A percentile compares a stretch with the other conserved stretches of the same genome.
phyloP scores from a whole-genome alignment of 2,329 filamentous ascomycete species.

The Sporothrix brunneoviolacea region DNA sequence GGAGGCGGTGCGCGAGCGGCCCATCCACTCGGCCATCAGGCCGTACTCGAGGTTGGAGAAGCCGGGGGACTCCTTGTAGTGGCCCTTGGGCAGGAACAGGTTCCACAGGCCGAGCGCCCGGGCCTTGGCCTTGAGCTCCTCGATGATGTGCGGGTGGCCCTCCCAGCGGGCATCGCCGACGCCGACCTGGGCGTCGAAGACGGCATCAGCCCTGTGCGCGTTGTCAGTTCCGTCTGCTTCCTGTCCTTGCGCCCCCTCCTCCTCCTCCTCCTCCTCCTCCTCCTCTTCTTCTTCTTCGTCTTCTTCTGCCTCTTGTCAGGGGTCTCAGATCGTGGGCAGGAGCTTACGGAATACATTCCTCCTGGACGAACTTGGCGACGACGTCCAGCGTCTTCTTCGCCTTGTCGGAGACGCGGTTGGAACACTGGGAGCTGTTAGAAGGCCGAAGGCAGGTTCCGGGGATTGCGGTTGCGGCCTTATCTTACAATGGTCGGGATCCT shows the following conservation, averaged over 20 bases:
- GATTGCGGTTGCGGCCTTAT: neutral
- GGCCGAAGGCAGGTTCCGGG: neutral
- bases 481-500: conserved; percentile 41
- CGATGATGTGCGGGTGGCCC: conserved; percentile 70
- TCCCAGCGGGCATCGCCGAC: conserved; percentile 72
- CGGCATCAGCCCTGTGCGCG: conserved; percentile 60
- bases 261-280: neutral
- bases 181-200: conserved; percentile 75
- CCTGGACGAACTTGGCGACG: conserved; percentile 93
- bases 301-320: neutral
- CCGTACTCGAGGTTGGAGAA: conserved; percentile 96
- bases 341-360: conserved; percentile 77
- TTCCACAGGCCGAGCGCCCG: conserved; percentile 88
- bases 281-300: neutral
- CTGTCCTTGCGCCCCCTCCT: no score
- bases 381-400: conserved; percentile 79
- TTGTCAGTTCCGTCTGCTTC: neutral
- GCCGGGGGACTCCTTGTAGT: conserved; percentile 92
- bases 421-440: conserved; percentile 20
- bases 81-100: conserved; percentile 91
- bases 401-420: conserved; percentile 66
- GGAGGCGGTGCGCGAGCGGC: conserved; percentile 74
- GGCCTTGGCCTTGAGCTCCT: conserved; percentile 83
- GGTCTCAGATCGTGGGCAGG: neutral
- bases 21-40: conserved; percentile 92